These are phyloP conservation scores for Esteya vermicola DNA, from an alignment of 2,329 filamentous ascomycete genomes.

Conservation along the genomic window DNA sequence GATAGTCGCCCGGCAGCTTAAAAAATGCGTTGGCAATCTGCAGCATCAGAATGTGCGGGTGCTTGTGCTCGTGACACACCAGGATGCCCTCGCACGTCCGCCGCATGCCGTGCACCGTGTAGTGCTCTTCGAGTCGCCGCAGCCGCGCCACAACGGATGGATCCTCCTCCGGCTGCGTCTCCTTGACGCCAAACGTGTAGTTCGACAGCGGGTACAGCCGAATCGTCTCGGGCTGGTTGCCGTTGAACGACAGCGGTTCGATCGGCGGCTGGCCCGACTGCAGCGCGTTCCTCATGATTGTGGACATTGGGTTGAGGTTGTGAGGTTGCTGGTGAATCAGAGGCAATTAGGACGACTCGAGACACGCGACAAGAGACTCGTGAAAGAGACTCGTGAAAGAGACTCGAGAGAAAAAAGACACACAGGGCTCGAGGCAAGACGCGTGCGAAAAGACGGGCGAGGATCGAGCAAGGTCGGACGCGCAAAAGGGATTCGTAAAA, in stretches of 20 bases:
- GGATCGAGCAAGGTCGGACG: no score
- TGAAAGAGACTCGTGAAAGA: no score
- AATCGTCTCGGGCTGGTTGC: constrained; percentile 78
- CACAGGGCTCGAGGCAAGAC: no score
- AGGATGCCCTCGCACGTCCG: constrained; percentile 93
- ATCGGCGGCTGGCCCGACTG: constrained; percentile 69
- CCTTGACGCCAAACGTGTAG: constrained; percentile 98
- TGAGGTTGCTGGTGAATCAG: no score
- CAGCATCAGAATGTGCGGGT: constrained; percentile 96
- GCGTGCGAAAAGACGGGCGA: no score
- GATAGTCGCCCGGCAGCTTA: constrained; percentile 94
- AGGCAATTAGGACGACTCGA: no score
- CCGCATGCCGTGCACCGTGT: constrained; percentile 82
- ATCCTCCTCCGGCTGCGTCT: constrained; percentile 95
- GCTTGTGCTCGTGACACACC: constrained; percentile 97
- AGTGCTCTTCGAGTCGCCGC: constrained; percentile 93
- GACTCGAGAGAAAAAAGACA: no score
- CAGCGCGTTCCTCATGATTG: constrained; percentile 60
- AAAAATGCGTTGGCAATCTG: constrained; percentile 99
- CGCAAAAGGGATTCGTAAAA: no score
- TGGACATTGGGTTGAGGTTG: constrained; percentile 55
- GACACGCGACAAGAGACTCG: no score
- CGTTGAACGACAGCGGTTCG: constrained; percentile 71
- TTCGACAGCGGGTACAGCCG: constrained; percentile 90
- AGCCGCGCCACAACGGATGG: constrained; percentile 86